phyloP scores from a whole-genome alignment of 176 grass and related monocot genomes.

The Poa pratensis region DNA sequence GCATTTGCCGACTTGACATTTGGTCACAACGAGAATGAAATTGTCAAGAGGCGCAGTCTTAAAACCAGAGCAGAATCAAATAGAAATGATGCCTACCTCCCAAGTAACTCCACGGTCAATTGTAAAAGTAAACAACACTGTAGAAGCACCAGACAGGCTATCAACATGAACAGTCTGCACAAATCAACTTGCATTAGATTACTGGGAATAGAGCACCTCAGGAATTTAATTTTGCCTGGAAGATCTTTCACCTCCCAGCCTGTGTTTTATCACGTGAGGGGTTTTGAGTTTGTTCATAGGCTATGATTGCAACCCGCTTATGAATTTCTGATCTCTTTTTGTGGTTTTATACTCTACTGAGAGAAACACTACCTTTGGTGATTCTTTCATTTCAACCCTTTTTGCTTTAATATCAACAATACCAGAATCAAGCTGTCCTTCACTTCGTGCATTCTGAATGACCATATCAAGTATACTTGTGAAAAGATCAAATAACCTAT shows the following conservation, averaged over 20 bases:
- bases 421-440: constrained; percentile 94
- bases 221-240: not conserved
- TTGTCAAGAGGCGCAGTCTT: constrained; percentile 30
- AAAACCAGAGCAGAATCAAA: constrained; percentile 39
- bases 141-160: constrained; percentile 82
- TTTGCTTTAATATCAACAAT: constrained; percentile 97
- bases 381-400: constrained; percentile 70
- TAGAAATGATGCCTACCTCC: constrained; percentile 64
- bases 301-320: not conserved
- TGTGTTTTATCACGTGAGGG: not conserved
- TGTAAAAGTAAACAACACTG: constrained; percentile 80
- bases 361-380: constrained; percentile 68
- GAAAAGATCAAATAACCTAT: constrained; percentile 94
- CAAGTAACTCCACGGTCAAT: constrained; percentile 83
- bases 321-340: not conserved
- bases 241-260: not conserved
- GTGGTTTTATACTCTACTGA: constrained; percentile 6
- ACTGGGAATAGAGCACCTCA: constrained; percentile 14
- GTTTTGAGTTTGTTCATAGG: constrained; percentile 4
- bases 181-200: constrained; percentile 33
- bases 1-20: constrained; percentile 63
- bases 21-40: constrained; percentile 20
- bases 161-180: constrained; percentile 90
- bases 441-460: constrained; percentile 78
- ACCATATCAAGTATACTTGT: constrained; percentile 75